These are phyloP conservation scores for Boletus tomentosulus DNA, from an alignment of 768 basidiomycete genomes.

Conservation along the genomic window DNA sequence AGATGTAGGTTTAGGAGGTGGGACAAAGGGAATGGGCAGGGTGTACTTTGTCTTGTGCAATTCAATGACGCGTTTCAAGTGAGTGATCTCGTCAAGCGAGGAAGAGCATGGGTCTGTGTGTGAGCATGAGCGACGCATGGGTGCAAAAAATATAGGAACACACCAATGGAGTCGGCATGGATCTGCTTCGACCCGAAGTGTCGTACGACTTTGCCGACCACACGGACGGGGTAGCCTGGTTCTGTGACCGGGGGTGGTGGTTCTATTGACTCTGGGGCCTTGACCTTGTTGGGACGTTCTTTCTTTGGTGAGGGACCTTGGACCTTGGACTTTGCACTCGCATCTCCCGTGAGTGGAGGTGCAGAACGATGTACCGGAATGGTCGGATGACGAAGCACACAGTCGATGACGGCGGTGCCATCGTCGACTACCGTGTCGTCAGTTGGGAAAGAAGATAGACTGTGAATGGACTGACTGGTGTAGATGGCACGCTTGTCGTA, in stretches of 20 bases:
- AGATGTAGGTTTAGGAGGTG: constrained; percentile 19
- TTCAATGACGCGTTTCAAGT: constrained; percentile 48
- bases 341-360: constrained; percentile 3
- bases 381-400: constrained; percentile 41
- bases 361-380: constrained; percentile 11
- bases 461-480: constrained; percentile 36
- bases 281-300: constrained; percentile 6
- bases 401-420: constrained; percentile 71
- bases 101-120: constrained; percentile 43
- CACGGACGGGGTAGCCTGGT: constrained; percentile 44
- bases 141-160: constrained; percentile 10
- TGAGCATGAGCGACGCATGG: not conserved
- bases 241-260: constrained; percentile 37
- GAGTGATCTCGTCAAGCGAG: constrained; percentile 55
- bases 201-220: constrained; percentile 43
- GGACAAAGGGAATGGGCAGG: constrained; percentile 44
- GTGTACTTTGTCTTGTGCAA: constrained; percentile 55
- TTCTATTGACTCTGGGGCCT: constrained; percentile 3
- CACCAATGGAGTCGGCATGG: constrained; percentile 49
- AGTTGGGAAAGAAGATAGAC: not conserved
- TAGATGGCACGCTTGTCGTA: constrained; percentile 62
- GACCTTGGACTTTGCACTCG: not conserved
- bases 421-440: constrained; percentile 57
- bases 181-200: constrained; percentile 44
- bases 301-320: too few species aligned